Evolutionary conservation across 306 rosid genomes (phyloP).

Genomic region (Vigna reflexopilosa): DNA sequence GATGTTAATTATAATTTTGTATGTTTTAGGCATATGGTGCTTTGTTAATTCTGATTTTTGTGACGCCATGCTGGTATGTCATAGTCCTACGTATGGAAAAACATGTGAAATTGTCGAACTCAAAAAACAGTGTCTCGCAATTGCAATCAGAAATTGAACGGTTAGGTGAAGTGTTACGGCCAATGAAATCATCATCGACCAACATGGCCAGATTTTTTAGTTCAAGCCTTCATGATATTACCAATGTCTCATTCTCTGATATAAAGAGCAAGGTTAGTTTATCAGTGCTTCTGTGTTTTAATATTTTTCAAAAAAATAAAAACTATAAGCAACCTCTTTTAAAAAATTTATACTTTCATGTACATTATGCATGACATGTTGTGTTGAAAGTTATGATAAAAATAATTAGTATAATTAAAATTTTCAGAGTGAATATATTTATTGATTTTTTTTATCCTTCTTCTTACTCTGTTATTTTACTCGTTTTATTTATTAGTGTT

Average conservation of each 20-base stretch:
- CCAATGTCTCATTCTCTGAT: slow-evolving; percentile 39
- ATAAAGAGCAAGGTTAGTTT: slow-evolving; percentile 41
- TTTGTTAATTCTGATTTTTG: slow-evolving; percentile 5
- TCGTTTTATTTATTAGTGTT: too few species aligned
- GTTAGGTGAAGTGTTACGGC: background rate
- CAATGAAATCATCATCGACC: slow-evolving; percentile 43
- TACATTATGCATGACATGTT: too few species aligned
- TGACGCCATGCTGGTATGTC: slow-evolving; percentile 46
- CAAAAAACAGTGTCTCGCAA: slow-evolving; percentile 19
- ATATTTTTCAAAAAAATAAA: too few species aligned
- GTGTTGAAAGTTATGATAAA: too few species aligned
- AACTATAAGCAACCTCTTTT: too few species aligned
- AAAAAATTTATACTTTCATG: too few species aligned
- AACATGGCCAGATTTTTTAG: slow-evolving; percentile 40
- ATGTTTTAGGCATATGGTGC: slow-evolving; percentile 45
- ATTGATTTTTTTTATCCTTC: too few species aligned
- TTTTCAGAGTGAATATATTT: too few species aligned
- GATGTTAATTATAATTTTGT: too few species aligned
- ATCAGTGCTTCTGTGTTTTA: background rate
- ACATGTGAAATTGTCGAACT: slow-evolving; percentile 1
- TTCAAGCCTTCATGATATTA: slow-evolving; percentile 19
- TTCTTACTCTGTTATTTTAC: too few species aligned
- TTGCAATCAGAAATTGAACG: slow-evolving; percentile 39
- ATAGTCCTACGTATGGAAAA: slow-evolving; percentile 30
- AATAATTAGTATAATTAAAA: too few species aligned